phyloP scores from a whole-genome alignment of 257 asterid genomes.

The Voacanga thouarsii region DNA sequence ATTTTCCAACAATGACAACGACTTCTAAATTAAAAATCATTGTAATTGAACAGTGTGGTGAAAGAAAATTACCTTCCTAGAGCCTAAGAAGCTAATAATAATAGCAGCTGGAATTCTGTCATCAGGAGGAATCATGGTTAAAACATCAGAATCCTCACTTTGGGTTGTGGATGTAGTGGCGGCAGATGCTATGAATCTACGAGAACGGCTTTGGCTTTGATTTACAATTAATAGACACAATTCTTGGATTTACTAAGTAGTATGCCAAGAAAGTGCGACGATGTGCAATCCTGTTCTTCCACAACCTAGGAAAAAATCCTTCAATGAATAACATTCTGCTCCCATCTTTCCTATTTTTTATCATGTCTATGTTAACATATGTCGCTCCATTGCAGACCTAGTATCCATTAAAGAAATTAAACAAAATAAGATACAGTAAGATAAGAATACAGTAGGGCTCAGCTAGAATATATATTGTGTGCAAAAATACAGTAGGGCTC shows the following conservation, averaged over 20 bases:
- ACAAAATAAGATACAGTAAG: neutral
- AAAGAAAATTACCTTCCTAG: conserved; percentile 77
- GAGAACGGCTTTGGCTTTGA: conserved; percentile 33
- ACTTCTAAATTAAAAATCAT: neutral
- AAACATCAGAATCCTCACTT: conserved; percentile 62
- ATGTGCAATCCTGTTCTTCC: conserved; percentile 31
- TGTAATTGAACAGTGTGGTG: neutral
- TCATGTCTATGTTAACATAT: conserved; percentile 71
- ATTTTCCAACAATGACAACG: neutral
- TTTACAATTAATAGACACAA: conserved; percentile 14
- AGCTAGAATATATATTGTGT: neutral
- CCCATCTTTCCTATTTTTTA: conserved; percentile 68
- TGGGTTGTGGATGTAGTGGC: conserved; percentile 55
- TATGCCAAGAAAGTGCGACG: conserved; percentile 23
- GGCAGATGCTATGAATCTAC: conserved; percentile 47
- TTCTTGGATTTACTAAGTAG: conserved; percentile 28
- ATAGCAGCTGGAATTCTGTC: conserved; percentile 94
- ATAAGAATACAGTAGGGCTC: neutral
- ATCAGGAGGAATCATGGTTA: conserved; percentile 86
- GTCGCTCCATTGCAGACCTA: conserved; percentile 90
- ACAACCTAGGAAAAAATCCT: conserved; percentile 48
- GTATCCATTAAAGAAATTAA: conserved; percentile 12
- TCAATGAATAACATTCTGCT: conserved; percentile 83
- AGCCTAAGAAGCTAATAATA: conserved; percentile 94
- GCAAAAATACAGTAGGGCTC: too few species aligned